Evolutionary conservation across 2,329 filamentous ascomycete species (phyloP).

Genomic region (Lasiodiplodia sp.): DNA sequence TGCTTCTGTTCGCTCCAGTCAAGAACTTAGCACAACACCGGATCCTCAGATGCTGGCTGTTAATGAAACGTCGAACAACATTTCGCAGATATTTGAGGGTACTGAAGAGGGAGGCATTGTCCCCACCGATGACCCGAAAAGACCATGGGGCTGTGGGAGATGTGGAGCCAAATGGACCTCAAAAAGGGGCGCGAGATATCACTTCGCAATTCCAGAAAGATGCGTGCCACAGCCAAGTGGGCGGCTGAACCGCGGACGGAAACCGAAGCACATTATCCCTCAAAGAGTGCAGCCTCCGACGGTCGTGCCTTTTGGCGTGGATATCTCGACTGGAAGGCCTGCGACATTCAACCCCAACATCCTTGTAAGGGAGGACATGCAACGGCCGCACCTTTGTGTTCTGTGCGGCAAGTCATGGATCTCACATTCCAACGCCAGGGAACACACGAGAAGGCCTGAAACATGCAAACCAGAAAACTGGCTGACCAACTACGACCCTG

Average conservation of each 20-base stretch:
- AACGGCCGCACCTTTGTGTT: constrained; percentile 6
- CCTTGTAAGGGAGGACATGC: constrained; percentile 3
- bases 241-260: background rate
- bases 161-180: background rate
- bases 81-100: no score
- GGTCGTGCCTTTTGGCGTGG: background rate
- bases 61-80: background rate
- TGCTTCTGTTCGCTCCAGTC: background rate
- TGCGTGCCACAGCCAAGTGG: background rate
- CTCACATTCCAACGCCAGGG: constrained; percentile 3
- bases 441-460: background rate
- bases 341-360: constrained; percentile 5
- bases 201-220: background rate
- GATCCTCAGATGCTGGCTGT: background rate
- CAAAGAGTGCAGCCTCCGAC: background rate
- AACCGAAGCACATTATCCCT: background rate
- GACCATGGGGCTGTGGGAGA: background rate
- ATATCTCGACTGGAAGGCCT: background rate
- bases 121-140: background rate
- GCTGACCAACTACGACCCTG: background rate
- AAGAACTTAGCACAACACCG: background rate
- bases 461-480: background rate
- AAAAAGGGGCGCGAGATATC: background rate
- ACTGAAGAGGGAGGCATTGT: background rate
- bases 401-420: constrained; percentile 8